Conservation (phyloP, 139 green algal genomes). For the Dunaliella primolecta region DNA sequence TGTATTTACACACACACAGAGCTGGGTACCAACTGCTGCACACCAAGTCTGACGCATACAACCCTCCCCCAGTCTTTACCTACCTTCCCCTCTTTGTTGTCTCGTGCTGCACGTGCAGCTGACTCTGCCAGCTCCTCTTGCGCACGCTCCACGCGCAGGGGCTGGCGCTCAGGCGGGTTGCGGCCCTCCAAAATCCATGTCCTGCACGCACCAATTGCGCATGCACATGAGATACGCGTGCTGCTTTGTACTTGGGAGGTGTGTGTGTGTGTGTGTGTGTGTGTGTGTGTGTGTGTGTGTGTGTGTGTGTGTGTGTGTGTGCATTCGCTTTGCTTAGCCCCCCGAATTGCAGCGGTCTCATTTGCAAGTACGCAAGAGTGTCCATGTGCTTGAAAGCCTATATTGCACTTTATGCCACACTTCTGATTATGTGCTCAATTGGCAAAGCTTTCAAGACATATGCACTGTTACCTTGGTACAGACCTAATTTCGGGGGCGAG, state of each 20-base stretch:
- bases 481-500: no score
- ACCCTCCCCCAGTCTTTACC: no score
- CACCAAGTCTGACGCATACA: no score
- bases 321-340: not conserved
- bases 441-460: no score
- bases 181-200: constrained; percentile 35
- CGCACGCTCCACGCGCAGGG: not conserved
- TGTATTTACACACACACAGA: no score
- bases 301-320: not conserved
- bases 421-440: no score
- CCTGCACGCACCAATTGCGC: constrained; percentile 4
- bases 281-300: not conserved
- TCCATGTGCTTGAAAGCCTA: no score
- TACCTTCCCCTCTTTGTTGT: not conserved
- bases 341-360: not conserved
- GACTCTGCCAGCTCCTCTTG: constrained; percentile 1
- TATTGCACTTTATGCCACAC: no score
- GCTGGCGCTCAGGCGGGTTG: constrained; percentile 20
- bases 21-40: no score
- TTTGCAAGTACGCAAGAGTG: not conserved
- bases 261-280: no score
- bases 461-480: no score
- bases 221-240: not conserved
- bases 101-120: not conserved
- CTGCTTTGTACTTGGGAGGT: no score